phyloP scores from a whole-genome alignment of 805 yeast genomes.

The Pichia thaimueangensis region DNA sequence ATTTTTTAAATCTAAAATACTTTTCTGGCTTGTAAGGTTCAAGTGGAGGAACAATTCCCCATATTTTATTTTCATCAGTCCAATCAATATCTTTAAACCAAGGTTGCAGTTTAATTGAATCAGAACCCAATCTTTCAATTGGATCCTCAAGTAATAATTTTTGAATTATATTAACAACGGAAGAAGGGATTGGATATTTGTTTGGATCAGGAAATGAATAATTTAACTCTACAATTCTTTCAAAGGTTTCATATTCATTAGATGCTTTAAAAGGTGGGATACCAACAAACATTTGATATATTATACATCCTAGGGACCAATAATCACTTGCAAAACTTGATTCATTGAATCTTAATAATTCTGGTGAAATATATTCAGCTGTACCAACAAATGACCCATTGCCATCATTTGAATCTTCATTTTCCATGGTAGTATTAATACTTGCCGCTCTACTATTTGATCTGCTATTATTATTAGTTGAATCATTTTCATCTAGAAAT shows the following conservation, averaged over 20 bases:
- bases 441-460: background rate
- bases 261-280: slow-evolving; percentile 84
- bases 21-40: slow-evolving; percentile 52
- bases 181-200: slow-evolving; percentile 52
- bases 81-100: slow-evolving; percentile 71
- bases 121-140: slow-evolving; percentile 50
- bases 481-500: slow-evolving; percentile 37
- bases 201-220: slow-evolving; percentile 60
- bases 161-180: slow-evolving; percentile 59
- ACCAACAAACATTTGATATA: slow-evolving; percentile 79
- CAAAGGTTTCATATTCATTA: slow-evolving; percentile 82
- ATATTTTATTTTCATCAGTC: slow-evolving; percentile 54
- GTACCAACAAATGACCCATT: slow-evolving; percentile 92
- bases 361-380: slow-evolving; percentile 95
- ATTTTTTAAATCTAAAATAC: slow-evolving; percentile 13
- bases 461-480: background rate
- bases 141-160: slow-evolving; percentile 70
- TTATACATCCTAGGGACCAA: slow-evolving; percentile 93
- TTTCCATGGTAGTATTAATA: too few species aligned
- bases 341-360: slow-evolving; percentile 65
- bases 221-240: slow-evolving; percentile 73
- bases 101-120: slow-evolving; percentile 54
- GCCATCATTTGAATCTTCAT: slow-evolving; percentile 14
- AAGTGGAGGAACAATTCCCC: slow-evolving; percentile 69
- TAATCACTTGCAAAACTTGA: slow-evolving; percentile 82